Percentiles rank a stretch among this genome's conserved stretches.
These are phyloP conservation scores for Postia placenta DNA, from an alignment of 768 basidiomycete genomes.

Conservation along the genomic window DNA sequence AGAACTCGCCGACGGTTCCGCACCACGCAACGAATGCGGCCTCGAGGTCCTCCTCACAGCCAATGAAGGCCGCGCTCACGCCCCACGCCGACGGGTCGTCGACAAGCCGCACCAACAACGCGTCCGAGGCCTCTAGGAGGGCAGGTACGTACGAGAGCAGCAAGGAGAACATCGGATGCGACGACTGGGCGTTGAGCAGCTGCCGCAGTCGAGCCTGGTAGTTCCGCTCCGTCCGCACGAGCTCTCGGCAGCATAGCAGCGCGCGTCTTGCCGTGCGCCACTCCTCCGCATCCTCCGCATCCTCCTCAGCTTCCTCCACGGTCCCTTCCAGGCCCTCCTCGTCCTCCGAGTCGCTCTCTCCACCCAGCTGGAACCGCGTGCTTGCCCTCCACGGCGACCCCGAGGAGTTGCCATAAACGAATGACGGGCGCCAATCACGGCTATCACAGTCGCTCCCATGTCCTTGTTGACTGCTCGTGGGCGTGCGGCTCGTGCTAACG, in stretches of 20 bases:
- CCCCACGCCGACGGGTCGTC: conserved; percentile 63
- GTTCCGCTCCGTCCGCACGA: conserved; percentile 40
- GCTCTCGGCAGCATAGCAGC: conserved; percentile 41
- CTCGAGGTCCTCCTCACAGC: conserved; percentile 46
- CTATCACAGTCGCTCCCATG: conserved; percentile 9
- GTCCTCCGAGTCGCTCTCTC: conserved; percentile 15
- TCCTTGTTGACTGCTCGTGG: conserved; percentile 9
- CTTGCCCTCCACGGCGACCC: conserved; percentile 1
- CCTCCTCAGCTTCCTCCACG: conserved; percentile 10
- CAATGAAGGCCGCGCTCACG: conserved; percentile 54
- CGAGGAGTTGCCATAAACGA: conserved; percentile 12
- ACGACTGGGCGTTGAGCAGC: conserved; percentile 32
- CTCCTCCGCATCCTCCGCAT: conserved; percentile 19
- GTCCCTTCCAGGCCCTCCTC: conserved; percentile 8
- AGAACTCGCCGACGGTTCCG: conserved; percentile 41
- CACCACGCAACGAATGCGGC: conserved; percentile 53
- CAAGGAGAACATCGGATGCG: conserved; percentile 41
- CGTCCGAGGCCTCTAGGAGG: conserved; percentile 45
- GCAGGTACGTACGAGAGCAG: conserved; percentile 47
- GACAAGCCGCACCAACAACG: conserved; percentile 43
- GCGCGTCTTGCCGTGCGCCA: conserved; percentile 36
- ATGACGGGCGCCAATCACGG: conserved; percentile 10
- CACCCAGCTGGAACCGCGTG: conserved; percentile 14
- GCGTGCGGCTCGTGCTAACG: not conserved
- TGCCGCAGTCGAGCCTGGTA: conserved; percentile 34